Evolutionary conservation across 495 filamentous ascomycete species (phyloP), one percentile per base, ranked within the genome.

Genomic region (Penicillium canariense): DNA sequence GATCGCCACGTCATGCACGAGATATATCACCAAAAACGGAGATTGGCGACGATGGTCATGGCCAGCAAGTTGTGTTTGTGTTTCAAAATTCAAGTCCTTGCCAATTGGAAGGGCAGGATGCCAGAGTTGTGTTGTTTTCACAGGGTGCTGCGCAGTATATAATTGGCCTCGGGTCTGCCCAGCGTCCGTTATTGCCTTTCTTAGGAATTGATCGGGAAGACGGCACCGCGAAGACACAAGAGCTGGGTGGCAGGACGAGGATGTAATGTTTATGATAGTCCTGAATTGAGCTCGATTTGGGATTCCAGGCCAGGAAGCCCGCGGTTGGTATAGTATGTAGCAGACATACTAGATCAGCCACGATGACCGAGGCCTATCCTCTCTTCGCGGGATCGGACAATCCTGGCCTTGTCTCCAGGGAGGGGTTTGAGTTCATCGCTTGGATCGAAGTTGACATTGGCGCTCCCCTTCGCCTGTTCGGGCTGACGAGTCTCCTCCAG

Each of bases 391-490:
- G 72, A 75, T 45, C 77, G 68, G 46, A 76, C 71, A 49, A 78
- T 75, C 44, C 77, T 70, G 34, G 71, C 68, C 61, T 81, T 80
- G 56, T 82, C 79, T 1, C 77, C 74, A 0, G 80, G 78, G 36
- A 83, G 63, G 8, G 81, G 80, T 51, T 80, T 83, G 59, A 83
- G 53, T 54, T 84, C 81, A 67, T 84, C 80, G 54, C 74, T 83
- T 6, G 82, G 81, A 68, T 84, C 80, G 32, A 72, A 68, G n/a
- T 66, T 68, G 35, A 55, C 34, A 50, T 58, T 63, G 12, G 53
- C 52, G 35, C 44, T 48, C 14, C 40, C 58, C 35, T 66, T 59
- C 7, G 53, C 39, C 48, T 71, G 46, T 4, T 60, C 55, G 0
- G 48, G 49, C 12, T 55, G 54, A 28, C 61, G 66, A 31, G 62